Percentiles rank a stretch among this genome's conserved stretches.
Conservation (phyloP, 192 early-diverging fungal genomes). For the Phlyctochytrium bullatum region DNA sequence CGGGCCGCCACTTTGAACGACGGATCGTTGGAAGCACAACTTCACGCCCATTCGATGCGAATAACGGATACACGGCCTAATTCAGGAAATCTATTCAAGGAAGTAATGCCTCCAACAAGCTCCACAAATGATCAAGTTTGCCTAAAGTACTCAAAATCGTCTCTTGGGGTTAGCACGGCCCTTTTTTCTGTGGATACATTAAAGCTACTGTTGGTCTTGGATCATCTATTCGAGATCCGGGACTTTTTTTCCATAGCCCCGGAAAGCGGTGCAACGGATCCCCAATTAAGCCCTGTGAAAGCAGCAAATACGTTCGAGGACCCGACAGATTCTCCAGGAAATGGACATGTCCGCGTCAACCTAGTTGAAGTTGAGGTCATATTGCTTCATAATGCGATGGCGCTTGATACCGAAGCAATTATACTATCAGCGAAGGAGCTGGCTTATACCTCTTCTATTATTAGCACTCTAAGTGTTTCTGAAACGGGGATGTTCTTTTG, state of each 20-base stretch:
- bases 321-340: not conserved
- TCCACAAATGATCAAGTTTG: conserved; percentile 62
- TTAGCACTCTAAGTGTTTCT: conserved; percentile 71
- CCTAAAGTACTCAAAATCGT: conserved; percentile 37
- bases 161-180: conserved; percentile 50
- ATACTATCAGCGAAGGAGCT: conserved; percentile 79
- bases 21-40: conserved; percentile 57
- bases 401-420: conserved; percentile 78
- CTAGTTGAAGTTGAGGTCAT: conserved; percentile 81
- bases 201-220: conserved; percentile 79
- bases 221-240: conserved; percentile 77
- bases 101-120: conserved; percentile 73
- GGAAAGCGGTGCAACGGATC: conserved; percentile 8
- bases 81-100: conserved; percentile 73
- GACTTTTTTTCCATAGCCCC: conserved; percentile 56
- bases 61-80: conserved; percentile 78
- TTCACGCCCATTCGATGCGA: conserved; percentile 67
- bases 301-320: conserved; percentile 9
- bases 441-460: conserved; percentile 73
- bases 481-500: conserved; percentile 90
- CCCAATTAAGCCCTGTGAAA: not conserved
- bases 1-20: not conserved
- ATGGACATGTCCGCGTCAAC: conserved; percentile 71
- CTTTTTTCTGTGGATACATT: conserved; percentile 79
- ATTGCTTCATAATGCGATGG: conserved; percentile 73